phyloP scores from a whole-genome alignment of 2,329 filamentous ascomycete genomes.

The Calonectria naviculata region DNA sequence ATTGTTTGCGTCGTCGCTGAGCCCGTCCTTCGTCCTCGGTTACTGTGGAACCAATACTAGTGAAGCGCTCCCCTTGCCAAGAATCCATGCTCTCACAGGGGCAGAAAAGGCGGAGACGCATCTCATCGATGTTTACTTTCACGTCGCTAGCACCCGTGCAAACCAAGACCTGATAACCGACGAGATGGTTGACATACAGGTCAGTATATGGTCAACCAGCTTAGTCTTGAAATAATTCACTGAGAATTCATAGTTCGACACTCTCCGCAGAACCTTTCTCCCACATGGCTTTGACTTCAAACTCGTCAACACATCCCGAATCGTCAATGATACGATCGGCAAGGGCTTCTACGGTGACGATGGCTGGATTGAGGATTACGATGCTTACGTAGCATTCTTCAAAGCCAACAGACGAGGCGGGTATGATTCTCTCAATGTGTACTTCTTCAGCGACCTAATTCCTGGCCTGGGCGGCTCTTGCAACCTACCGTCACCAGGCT shows the following conservation, averaged over 20 bases:
- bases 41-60: background rate
- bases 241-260: background rate
- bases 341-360: background rate
- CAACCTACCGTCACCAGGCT: constrained; percentile 10
- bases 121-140: background rate
- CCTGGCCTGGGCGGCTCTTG: constrained; percentile 11
- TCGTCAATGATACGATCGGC: background rate
- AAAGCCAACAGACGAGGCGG: constrained; percentile 9
- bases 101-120: background rate
- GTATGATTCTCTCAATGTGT: constrained; percentile 17
- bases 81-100: background rate
- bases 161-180: background rate
- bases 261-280: background rate
- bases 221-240: background rate
- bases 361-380: constrained; percentile 11
- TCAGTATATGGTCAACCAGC: background rate
- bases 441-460: constrained; percentile 17
- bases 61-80: background rate
- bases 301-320: background rate
- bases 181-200: background rate
- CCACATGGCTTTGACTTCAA: background rate
- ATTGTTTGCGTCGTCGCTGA: background rate
- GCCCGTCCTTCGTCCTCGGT: background rate
- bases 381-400: constrained; percentile 17
- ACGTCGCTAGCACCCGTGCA: background rate